Base-by-base conservation (phyloP, 371 early-diverging fungal genomes). In the Parasitella parasitica region DNA sequence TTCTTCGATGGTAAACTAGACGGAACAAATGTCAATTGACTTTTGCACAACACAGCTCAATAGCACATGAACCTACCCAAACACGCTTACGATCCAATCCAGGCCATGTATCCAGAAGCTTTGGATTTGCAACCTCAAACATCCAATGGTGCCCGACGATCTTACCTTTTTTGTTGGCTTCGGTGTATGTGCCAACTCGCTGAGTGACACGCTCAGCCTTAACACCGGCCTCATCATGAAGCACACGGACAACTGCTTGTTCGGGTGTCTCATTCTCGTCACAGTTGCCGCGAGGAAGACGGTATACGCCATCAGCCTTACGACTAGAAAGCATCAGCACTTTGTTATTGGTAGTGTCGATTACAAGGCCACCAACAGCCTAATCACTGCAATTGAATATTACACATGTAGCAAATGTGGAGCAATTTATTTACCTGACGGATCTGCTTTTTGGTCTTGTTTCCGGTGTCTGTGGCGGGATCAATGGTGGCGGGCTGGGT, bases 101-200 rank as follows among this genome's bases (percentile, higher is more conserved):
- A 20, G 73, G 73, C 72, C 72, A 73, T 24, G 59, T 35, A 38
- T 70, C 69, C 24, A 73, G 57, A 22, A 73, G 38, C 18, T 39
- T 68, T 20, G 65, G 54, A n/a, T 68, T 54, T 35, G 64, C 56
- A 0, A 80, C 64, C 54, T 80, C 73, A 68, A 66, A 80, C 61
- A 80, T 73, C 72, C 73, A 73, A 63, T 80, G 73, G 57, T 80
- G 77, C n/a, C 73, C 77, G 12, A 75, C 68, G 24, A 69, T 80
- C 28, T 80, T 80, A 24, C 80, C 80, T 41, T 69, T 75, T 52
- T 80, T 80, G 38, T 77, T 77, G 36, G 73, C 80, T 36, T 80
- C 75, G 11, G 71, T 71, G 30, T 70, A 80, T 3, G 75, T 75
- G 12, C 77, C 80, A 15, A 80, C 67, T 43, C 68, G 63, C 12